Evolutionary conservation across 768 basidiomycete species (phyloP), one percentile per base, ranked within the genome.

Genomic region (Coprinellus aureogranulatus): DNA sequence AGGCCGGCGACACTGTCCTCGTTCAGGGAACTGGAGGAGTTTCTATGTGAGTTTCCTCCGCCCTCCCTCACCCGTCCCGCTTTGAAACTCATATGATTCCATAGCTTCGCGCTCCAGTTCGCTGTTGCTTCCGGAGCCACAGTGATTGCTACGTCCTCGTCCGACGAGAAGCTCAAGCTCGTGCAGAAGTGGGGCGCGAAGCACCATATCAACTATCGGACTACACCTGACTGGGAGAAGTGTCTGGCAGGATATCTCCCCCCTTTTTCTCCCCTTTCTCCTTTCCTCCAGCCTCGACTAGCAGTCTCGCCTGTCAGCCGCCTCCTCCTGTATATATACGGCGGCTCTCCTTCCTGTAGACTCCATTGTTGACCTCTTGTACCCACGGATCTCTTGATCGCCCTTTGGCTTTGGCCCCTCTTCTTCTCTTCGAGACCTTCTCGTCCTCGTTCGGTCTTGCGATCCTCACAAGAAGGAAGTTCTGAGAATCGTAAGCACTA

Each of bases 61-160:
- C n/a, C n/a, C n/a, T n/a, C 9, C 46, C 42, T 14, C 39, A 25
- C n/a, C 22, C 10, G 5, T 28, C 40, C 26, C 9, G 16, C 26
- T 27, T 3, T 45, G 18, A 1, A 25, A 25, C 2, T 4, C 44
- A 20, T 12, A 23, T 52, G 9, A 22, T 45, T 18, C 4, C 5
- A 8, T 16, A 81, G 83, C 40, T 86, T 82, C 62, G 86, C 75
- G 2, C 70, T 81, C 2, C 84, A 88, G 68, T 69, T 89, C 45
- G 86, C 87, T 2, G 76, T 84, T 41, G 81, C 83, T 2, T 76
- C 82, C 8, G 87, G 86, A 34, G 86, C 86, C 2, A 79, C 70
- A 1, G 85, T 87, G 57, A 86, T 90, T 61, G 77, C 78, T 27
- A 89, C 87, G 0, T 88, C 86, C 0, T 87, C 85, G 0, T 84